These are phyloP conservation scores for Hibiscus trionum DNA, from an alignment of 345 rosid genomes.

Conservation along the genomic window DNA sequence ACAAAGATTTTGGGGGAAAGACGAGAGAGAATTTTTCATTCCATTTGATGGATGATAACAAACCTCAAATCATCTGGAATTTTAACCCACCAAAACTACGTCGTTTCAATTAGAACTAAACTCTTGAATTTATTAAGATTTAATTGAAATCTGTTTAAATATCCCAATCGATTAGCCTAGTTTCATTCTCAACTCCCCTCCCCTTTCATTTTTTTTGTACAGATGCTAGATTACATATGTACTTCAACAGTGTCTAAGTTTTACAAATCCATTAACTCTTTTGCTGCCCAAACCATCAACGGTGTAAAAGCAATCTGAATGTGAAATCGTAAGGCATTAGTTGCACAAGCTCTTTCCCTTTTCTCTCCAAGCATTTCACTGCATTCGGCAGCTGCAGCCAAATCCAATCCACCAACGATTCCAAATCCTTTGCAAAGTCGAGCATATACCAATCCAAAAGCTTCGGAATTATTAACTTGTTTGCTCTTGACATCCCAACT, in stretches of 20 bases:
- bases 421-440: constrained; percentile 84
- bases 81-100: too few relatives aligned
- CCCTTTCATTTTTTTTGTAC: not conserved
- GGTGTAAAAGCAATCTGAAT: constrained; percentile 56
- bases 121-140: too few relatives aligned
- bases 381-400: constrained; percentile 76
- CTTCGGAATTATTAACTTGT: constrained; percentile 69
- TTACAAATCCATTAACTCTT: constrained; percentile 3
- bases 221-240: not conserved
- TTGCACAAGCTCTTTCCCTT: constrained; percentile 44
- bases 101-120: too few relatives aligned
- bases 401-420: constrained; percentile 77
- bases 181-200: too few relatives aligned
- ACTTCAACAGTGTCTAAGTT: constrained; percentile 4
- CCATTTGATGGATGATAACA: too few relatives aligned
- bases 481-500: constrained; percentile 59
- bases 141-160: too few relatives aligned
- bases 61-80: too few relatives aligned
- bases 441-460: constrained; percentile 79
- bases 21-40: too few relatives aligned
- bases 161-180: too few relatives aligned
- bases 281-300: constrained; percentile 7
- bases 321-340: constrained; percentile 82
- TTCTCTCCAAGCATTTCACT: constrained; percentile 44
- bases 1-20: too few relatives aligned